Conservation (phyloP, 2,329 filamentous ascomycete species). For the Metarhizium album region DNA sequence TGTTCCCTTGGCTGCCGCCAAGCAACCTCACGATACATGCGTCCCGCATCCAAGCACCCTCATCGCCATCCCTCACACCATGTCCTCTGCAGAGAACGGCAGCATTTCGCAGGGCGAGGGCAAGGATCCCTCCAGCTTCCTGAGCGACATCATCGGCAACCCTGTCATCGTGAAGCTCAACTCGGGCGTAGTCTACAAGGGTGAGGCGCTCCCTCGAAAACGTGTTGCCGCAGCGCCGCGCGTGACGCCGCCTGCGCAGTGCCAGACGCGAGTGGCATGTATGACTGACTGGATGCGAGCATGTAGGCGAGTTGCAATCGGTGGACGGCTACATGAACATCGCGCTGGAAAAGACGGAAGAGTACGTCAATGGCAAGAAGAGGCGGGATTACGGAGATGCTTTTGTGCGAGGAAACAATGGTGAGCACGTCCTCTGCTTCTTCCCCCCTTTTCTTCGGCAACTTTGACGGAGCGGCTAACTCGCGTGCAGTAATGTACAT, state of each 20-base stretch:
- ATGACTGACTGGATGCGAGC: not conserved
- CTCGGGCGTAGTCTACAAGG: constrained; percentile 97
- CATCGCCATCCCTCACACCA: not conserved
- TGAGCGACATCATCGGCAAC: constrained; percentile 88
- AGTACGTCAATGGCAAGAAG: constrained; percentile 78
- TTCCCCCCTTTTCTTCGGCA: too few species aligned
- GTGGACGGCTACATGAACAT: constrained; percentile 99
- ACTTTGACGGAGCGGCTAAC: too few species aligned
- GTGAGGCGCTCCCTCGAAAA: constrained; percentile 33
- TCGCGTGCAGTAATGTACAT: constrained; percentile 54
- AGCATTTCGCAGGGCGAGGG: constrained; percentile 54
- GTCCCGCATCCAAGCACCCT: not conserved
- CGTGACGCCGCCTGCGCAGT: too few species aligned
- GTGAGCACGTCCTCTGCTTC: constrained; percentile 31
- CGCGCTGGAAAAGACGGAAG: constrained; percentile 87
- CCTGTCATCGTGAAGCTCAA: constrained; percentile 95
- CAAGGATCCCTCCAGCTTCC: constrained; percentile 86
- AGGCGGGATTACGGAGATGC: constrained; percentile 83
- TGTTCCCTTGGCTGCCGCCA: too few species aligned
- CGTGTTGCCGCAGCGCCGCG: too few species aligned
- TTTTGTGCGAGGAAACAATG: constrained; percentile 93
- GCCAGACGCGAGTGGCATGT: too few species aligned
- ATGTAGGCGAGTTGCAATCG: constrained; percentile 78
- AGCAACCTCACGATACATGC: not conserved
- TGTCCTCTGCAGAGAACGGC: constrained; percentile 52